phyloP scores from a whole-genome alignment of 495 filamentous ascomycete genomes.

The Daldinia caldariorum region DNA sequence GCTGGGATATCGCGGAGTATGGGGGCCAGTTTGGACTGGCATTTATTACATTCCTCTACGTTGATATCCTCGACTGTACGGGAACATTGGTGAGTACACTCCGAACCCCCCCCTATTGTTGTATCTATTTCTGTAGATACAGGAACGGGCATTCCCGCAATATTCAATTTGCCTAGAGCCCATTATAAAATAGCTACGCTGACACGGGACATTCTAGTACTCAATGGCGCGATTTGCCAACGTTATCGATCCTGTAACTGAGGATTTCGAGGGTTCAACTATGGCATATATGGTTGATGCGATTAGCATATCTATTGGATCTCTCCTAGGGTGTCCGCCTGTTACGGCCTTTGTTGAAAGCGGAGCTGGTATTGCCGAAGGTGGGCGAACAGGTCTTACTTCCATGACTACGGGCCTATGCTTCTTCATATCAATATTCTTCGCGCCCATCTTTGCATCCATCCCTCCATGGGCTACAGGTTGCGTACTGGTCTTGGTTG shows the following conservation, averaged over 20 bases:
- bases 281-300: conserved; percentile 84
- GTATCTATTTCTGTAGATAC: neutral
- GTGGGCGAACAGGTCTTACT: conserved; percentile 82
- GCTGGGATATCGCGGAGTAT: conserved; percentile 70
- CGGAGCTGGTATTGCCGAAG: conserved; percentile 85
- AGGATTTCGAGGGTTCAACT: conserved; percentile 82
- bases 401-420: conserved; percentile 78
- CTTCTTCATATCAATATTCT: conserved; percentile 88
- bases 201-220: conserved; percentile 54
- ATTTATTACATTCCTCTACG: conserved; percentile 85
- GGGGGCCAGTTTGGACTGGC: conserved; percentile 78
- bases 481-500: conserved; percentile 81
- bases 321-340: conserved; percentile 76
- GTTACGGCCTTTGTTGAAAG: conserved; percentile 87
- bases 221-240: conserved; percentile 83
- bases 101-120: neutral
- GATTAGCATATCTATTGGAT: conserved; percentile 77
- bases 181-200: neutral
- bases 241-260: conserved; percentile 74
- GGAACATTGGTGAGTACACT: conserved; percentile 63
- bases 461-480: conserved; percentile 88
- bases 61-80: conserved; percentile 82
- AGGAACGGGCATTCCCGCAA: no score
- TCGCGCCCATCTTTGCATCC: conserved; percentile 84
- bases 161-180: neutral